Percentiles rank a stretch among this genome's conserved stretches.
Evolutionary conservation across 202 grass and related monocot species (phyloP).

Genomic region (Miscanthus sacchariflorus): DNA sequence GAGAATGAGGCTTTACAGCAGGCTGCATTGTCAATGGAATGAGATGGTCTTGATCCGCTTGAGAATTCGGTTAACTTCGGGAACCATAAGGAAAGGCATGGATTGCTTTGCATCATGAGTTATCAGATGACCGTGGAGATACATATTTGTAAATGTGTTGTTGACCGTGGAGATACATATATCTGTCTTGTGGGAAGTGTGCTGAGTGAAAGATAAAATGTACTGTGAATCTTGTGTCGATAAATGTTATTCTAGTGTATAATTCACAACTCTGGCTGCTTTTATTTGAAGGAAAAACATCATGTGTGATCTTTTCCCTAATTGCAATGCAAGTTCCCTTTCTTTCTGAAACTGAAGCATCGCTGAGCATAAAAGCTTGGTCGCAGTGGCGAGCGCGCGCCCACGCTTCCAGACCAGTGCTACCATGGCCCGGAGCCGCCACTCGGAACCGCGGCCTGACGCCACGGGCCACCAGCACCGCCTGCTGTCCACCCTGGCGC

Average conservation of each 20-base stretch:
- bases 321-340: background rate
- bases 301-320: background rate
- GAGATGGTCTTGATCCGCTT: background rate
- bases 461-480: background rate
- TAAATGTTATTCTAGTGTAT: background rate
- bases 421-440: background rate
- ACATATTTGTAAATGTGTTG: background rate
- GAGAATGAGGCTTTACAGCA: background rate
- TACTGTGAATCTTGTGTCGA: background rate
- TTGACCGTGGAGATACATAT: background rate
- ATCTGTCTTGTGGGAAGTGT: background rate
- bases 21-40: background rate
- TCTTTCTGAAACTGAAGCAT: no score
- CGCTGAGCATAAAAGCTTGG: background rate
- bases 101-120: background rate
- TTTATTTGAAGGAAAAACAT: background rate
- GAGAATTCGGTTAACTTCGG: background rate
- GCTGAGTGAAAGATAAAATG: background rate
- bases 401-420: background rate
- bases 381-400: background rate
- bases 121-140: background rate
- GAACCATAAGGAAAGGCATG: background rate
- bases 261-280: background rate
- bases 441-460: background rate
- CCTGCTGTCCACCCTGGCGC: conserved; percentile 22